Evolutionary conservation across 2,329 filamentous ascomycete genomes (phyloP).

Genomic region (Beauveria sp.): DNA sequence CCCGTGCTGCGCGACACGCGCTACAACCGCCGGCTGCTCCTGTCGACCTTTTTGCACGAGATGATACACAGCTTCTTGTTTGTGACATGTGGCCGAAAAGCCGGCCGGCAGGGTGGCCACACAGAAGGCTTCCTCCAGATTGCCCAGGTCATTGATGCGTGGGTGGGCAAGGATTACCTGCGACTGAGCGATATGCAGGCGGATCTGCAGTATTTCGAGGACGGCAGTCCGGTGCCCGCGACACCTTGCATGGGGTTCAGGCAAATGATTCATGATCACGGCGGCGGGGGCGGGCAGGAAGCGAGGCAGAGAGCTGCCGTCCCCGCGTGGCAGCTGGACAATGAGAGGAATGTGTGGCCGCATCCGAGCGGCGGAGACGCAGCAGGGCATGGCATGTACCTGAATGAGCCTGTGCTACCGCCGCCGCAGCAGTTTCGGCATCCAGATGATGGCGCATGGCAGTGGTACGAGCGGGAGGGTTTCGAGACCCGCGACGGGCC

Average conservation of each 20-base stretch:
- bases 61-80: conserved; percentile 62
- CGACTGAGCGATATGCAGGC: conserved; percentile 54
- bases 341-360: conserved; percentile 11
- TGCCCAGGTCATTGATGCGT: conserved; percentile 51
- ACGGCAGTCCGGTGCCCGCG: not conserved
- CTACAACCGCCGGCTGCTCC: conserved; percentile 53
- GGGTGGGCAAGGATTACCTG: conserved; percentile 49
- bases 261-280: not conserved
- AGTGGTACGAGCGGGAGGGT: conserved; percentile 28
- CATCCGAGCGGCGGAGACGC: not conserved
- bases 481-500: conserved; percentile 20
- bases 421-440: conserved; percentile 8
- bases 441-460: conserved; percentile 21
- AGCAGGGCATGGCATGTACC: not conserved
- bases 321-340: conserved; percentile 12
- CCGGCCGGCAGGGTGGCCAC: conserved; percentile 49
- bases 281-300: not conserved
- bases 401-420: not conserved
- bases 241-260: conserved; percentile 5
- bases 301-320: not conserved
- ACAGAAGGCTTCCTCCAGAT: conserved; percentile 53
- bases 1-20: conserved; percentile 47
- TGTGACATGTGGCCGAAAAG: conserved; percentile 51
- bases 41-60: conserved; percentile 59
- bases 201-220: conserved; percentile 47